phyloP scores from a whole-genome alignment of 129 eudicot genomes.

The Artemisia tridentata region DNA sequence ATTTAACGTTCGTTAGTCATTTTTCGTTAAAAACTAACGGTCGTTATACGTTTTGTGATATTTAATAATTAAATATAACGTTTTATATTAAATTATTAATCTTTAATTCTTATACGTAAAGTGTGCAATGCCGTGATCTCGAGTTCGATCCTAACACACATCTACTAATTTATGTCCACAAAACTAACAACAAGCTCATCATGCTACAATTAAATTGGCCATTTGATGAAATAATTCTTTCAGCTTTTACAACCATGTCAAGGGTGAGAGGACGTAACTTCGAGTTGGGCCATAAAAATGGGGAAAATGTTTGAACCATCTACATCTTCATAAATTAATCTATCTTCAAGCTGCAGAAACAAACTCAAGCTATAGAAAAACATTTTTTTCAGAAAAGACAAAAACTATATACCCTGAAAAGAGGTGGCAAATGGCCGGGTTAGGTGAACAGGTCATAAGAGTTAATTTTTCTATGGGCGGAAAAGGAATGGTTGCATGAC shows the following conservation, averaged over 20 bases:
- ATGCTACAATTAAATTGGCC: conserved; percentile 60
- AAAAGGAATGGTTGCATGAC: too few species aligned
- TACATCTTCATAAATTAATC: conserved; percentile 72
- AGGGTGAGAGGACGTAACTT: conserved; percentile 73
- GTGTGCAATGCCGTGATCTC: too few species aligned
- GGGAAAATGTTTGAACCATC: conserved; percentile 59
- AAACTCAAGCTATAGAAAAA: conserved; percentile 5
- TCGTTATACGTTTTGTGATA: too few species aligned
- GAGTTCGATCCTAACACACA: too few species aligned
- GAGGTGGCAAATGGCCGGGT: conserved; percentile 1
- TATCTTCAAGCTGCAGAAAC: conserved; percentile 72
- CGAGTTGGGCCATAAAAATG: conserved; percentile 89
- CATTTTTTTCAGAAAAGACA: neutral
- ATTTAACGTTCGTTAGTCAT: too few species aligned
- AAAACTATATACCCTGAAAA: too few species aligned
- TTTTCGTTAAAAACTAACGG: too few species aligned
- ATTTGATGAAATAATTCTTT: conserved; percentile 43
- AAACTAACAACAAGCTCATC: conserved; percentile 48
- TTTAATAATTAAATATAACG: too few species aligned
- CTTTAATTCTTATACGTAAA: too few species aligned
- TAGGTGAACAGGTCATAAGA: neutral
- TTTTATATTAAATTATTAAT: too few species aligned
- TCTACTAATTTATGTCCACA: too few species aligned
- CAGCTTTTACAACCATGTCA: conserved; percentile 64
- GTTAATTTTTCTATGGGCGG: too few species aligned